These are phyloP conservation scores for Vickermania spadyakhi DNA, from an alignment of 208 protist genomes.

Conservation along the genomic window DNA sequence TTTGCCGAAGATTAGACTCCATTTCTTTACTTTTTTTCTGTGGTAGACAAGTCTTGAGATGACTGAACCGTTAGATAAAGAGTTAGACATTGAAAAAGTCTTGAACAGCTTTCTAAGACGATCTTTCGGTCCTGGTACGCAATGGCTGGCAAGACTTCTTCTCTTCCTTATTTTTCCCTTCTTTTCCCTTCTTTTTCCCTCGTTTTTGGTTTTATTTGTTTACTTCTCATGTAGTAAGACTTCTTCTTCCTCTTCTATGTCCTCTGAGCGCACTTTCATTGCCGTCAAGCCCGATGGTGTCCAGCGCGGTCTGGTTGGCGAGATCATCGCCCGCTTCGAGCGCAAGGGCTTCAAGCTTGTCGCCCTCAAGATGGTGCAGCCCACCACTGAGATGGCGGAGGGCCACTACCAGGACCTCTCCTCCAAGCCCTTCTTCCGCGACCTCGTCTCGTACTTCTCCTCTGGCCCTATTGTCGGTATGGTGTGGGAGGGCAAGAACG, in stretches of 20 bases:
- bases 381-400: constrained; percentile 75
- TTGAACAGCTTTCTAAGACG: no score
- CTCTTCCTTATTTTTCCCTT: constrained; percentile 6
- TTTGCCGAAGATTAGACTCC: constrained; percentile 44
- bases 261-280: constrained; percentile 93
- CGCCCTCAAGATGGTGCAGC: constrained; percentile 89
- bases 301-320: constrained; percentile 89
- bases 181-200: constrained; percentile 8
- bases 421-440: constrained; percentile 91
- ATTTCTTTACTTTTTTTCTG: neutral
- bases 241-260: constrained; percentile 16
- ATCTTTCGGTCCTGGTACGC: no score
- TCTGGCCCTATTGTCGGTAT: constrained; percentile 96
- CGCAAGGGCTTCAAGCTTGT: constrained; percentile 94
- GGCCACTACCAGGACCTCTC: constrained; percentile 86
- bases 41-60: neutral
- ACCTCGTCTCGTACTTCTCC: constrained; percentile 92
- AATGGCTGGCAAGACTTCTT: neutral
- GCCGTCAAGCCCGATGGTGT: constrained; percentile 94
- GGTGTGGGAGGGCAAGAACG: constrained; percentile 96
- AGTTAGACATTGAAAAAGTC: neutral
- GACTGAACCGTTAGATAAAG: constrained; percentile 2
- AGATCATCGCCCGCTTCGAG: constrained; percentile 95
- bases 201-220: no score
- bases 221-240: no score